These are phyloP conservation scores for Spathaspora sp. DNA, from an alignment of 1,139 yeast genomes.

Conservation along the genomic window DNA sequence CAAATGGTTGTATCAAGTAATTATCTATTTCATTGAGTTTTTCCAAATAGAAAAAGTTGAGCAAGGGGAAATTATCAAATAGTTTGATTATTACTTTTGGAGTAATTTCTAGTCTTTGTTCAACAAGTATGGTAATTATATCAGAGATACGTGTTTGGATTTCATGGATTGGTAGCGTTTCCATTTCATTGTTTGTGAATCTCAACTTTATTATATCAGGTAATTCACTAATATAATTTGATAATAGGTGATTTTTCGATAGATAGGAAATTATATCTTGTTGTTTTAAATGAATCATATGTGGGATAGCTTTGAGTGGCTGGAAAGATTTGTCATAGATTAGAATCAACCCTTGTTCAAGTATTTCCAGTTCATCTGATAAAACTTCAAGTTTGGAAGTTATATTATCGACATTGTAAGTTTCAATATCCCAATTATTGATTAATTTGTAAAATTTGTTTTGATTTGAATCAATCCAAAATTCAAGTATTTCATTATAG, in stretches of 20 bases:
- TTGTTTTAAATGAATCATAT: slow-evolving; percentile 58
- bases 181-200: slow-evolving; percentile 22
- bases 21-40: slow-evolving; percentile 55
- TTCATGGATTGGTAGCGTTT: slow-evolving; percentile 41
- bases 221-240: slow-evolving; percentile 46
- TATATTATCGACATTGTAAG: slow-evolving; percentile 51
- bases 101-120: slow-evolving; percentile 61
- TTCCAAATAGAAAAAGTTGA: slow-evolving; percentile 63
- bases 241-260: slow-evolving; percentile 59
- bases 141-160: slow-evolving; percentile 41
- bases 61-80: slow-evolving; percentile 48
- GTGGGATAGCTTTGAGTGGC: slow-evolving; percentile 62
- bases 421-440: slow-evolving; percentile 55
- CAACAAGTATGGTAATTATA: slow-evolving; percentile 58
- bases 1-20: slow-evolving; percentile 52
- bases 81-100: slow-evolving; percentile 51
- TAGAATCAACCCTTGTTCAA: slow-evolving; percentile 54
- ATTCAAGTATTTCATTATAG: slow-evolving; percentile 53
- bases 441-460: slow-evolving; percentile 42
- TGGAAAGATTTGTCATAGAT: slow-evolving; percentile 59
- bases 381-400: slow-evolving; percentile 49
- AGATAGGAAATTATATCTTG: slow-evolving; percentile 56
- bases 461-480: slow-evolving; percentile 41
- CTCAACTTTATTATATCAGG: slow-evolving; percentile 55
- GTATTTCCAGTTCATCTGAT: slow-evolving; percentile 17